Evolutionary conservation across 1,284 basidiomycete genomes (phyloP).

Genomic region (Pisolithus thermaeus): DNA sequence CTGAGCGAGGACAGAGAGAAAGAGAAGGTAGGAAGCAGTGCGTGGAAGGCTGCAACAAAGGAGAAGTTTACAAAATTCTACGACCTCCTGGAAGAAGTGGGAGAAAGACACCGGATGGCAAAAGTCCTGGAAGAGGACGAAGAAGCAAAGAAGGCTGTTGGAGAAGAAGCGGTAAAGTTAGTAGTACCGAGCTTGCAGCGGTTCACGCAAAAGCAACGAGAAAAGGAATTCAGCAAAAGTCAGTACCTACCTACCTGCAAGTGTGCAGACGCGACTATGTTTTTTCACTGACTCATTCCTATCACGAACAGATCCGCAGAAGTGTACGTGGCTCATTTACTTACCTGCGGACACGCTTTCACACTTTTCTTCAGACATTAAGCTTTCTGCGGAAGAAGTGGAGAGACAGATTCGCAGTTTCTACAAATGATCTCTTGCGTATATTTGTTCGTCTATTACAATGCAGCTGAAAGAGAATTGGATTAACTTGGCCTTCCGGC

Average conservation of each 20-base stretch:
- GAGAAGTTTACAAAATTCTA: slow-evolving; percentile 78
- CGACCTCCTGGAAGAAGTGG: slow-evolving; percentile 68
- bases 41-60: slow-evolving; percentile 56
- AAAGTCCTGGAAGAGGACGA: slow-evolving; percentile 65
- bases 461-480: background rate
- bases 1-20: slow-evolving; percentile 61
- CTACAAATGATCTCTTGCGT: slow-evolving; percentile 31
- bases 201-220: slow-evolving; percentile 67
- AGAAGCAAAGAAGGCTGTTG: slow-evolving; percentile 48
- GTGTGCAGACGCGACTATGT: background rate
- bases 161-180: slow-evolving; percentile 68
- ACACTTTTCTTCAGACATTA: slow-evolving; percentile 56
- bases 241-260: slow-evolving; percentile 24
- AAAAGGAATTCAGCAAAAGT: slow-evolving; percentile 83
- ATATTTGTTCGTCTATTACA: no score
- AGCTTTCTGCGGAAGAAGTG: slow-evolving; percentile 67
- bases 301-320: slow-evolving; percentile 58
- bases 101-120: slow-evolving; percentile 64
- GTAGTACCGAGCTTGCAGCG: slow-evolving; percentile 67
- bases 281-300: background rate
- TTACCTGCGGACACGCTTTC: slow-evolving; percentile 1
- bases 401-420: slow-evolving; percentile 63
- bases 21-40: slow-evolving; percentile 43
- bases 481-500: background rate
- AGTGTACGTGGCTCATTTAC: slow-evolving; percentile 48